Evolutionary conservation across 345 rosid genomes (phyloP).

Genomic region (Moricandia arvensis): DNA sequence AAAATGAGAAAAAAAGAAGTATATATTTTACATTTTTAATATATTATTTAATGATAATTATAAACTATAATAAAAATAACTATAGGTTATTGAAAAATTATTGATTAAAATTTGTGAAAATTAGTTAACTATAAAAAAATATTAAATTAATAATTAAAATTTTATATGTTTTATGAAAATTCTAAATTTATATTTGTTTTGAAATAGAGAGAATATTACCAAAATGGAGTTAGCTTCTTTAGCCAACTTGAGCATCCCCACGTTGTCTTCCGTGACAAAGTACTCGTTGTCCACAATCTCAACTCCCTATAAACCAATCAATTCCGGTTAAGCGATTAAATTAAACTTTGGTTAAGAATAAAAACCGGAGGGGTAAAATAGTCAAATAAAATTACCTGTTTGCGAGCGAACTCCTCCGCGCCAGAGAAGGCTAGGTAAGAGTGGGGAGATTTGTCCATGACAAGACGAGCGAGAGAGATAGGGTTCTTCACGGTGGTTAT

Average conservation of each 20-base stretch:
- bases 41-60: too few species aligned
- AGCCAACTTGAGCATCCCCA: slow-evolving; percentile 81
- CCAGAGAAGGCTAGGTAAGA: slow-evolving; percentile 90
- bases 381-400: slow-evolving; percentile 46
- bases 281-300: slow-evolving; percentile 79
- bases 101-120: too few species aligned
- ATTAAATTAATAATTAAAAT: too few species aligned
- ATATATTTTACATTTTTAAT: too few species aligned
- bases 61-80: too few species aligned
- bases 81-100: too few species aligned
- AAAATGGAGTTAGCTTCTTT: slow-evolving; percentile 88
- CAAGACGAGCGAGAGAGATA: slow-evolving; percentile 85
- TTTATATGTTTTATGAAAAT: too few species aligned
- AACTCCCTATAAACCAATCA: slow-evolving; percentile 53
- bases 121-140: too few species aligned
- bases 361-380: slow-evolving; percentile 19
- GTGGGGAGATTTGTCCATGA: slow-evolving; percentile 96
- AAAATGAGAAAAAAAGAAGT: too few species aligned
- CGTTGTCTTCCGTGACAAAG: slow-evolving; percentile 83
- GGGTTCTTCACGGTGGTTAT: slow-evolving; percentile 87
- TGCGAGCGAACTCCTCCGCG: slow-evolving; percentile 85
- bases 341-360: slow-evolving; percentile 13
- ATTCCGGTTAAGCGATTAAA: neutral
- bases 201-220: too few species aligned
- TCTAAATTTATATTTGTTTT: too few species aligned